Conservation (phyloP, 2,329 filamentous ascomycete species). For the Pseudogymnoascus sp. region DNA sequence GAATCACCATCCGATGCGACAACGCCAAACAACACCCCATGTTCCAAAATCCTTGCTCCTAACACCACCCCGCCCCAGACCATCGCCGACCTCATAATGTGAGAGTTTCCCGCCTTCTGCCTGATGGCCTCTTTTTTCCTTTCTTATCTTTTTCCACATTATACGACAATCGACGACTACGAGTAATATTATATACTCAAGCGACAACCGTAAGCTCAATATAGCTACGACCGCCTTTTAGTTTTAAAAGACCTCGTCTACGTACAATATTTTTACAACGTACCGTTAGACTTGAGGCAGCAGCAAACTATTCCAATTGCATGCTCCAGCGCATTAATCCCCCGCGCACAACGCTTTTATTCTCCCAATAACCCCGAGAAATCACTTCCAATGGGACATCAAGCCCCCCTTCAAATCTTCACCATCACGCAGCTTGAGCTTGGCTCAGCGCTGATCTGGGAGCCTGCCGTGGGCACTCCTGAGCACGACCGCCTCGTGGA, state of each 20-base stretch:
- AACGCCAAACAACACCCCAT: background rate
- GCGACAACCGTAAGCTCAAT: background rate
- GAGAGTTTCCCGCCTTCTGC: conserved; percentile 1
- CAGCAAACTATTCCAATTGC: background rate
- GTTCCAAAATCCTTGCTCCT: background rate
- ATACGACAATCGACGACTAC: background rate
- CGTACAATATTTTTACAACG: conserved; percentile 5
- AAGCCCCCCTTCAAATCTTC: background rate
- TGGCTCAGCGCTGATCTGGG: conserved; percentile 53
- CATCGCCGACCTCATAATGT: background rate
- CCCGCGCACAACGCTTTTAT: background rate
- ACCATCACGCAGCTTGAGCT: conserved; percentile 52
- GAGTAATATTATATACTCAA: background rate
- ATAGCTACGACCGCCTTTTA: background rate
- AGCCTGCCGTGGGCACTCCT: conserved; percentile 54
- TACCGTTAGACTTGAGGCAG: background rate
- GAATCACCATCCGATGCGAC: background rate
- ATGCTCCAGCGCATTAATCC: background rate
- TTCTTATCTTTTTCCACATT: background rate
- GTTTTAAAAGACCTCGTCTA: background rate
- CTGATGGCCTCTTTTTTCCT: background rate
- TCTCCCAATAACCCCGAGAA: background rate
- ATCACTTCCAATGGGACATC: background rate
- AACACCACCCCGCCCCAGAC: background rate
- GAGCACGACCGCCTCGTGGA: conserved; percentile 54